Base-by-base conservation (phyloP, 352 stramenopile genomes). In the Globisporangium radiosum region DNA sequence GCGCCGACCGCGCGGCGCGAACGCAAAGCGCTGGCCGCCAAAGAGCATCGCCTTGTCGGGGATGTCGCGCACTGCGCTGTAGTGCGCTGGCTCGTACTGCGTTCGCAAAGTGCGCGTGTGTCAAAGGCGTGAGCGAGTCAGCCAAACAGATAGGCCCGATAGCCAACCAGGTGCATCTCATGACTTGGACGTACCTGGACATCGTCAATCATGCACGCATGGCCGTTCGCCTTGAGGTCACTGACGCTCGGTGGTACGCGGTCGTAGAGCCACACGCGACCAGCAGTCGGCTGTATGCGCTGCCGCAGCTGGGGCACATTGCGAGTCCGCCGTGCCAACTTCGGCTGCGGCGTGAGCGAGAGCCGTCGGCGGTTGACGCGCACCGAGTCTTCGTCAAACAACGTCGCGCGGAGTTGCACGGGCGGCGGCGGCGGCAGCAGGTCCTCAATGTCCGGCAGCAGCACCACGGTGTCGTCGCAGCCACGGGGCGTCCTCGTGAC, bases 11-110 rank as follows among this genome's bases (percentile, higher is more conserved):
- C 68, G 65, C 2, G 71, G 63, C 6, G 57, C 56, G 65, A 94
- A 90, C 19, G 76, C 61, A 47, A 89, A 88, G 42, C 85, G 87
- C 44, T 81, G 73, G 6, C 85, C 83, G 47, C 78, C 84, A 68
- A 91, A 95, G 6, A 92, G 57, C 52, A 93, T 71, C 3, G 80
- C 56, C 63, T 90, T 90, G 0, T 80, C 72, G 11, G 85, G 83
- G 15, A 91, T 85, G 61, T 95, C 81, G 5, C 61, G 54, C 13
- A 55, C 45, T 11, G 69, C 64, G 38, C 78, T 87, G 49, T 87
- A 95, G 57, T 73, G 81, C 1, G 77, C 81, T 36, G 61, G 43
- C 61, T 66, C 60, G 54, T 88, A 73, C 85, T 92, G 62, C 33
- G 62, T 2, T 2, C 10, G 25, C 7, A 15, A 47, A 14, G 15